A percentile compares a stretch with the other conserved stretches of the same genome.
Evolutionary conservation across 1,284 basidiomycete species (phyloP).

Genomic region (Ceratobasidium sp.): DNA sequence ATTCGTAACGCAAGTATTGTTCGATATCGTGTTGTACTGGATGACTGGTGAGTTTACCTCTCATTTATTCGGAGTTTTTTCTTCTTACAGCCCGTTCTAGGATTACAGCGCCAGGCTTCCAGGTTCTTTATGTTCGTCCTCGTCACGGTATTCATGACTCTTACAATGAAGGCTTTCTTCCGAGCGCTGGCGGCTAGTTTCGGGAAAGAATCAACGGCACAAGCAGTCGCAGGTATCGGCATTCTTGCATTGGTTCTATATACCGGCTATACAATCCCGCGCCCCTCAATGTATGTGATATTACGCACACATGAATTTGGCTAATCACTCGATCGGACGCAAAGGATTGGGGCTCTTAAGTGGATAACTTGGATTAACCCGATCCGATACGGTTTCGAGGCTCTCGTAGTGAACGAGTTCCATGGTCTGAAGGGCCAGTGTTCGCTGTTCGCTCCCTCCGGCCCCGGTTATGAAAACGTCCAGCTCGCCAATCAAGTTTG

Average conservation of each 20-base stretch:
- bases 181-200: constrained; percentile 47
- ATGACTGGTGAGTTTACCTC: constrained; percentile 55
- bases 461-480: constrained; percentile 62
- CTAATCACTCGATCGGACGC: neutral
- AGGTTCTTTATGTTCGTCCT: constrained; percentile 47
- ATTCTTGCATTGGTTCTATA: constrained; percentile 52
- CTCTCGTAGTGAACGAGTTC: constrained; percentile 64
- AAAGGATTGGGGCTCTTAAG: constrained; percentile 1
- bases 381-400: constrained; percentile 61
- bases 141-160: constrained; percentile 59
- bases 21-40: constrained; percentile 69
- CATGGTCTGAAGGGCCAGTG: constrained; percentile 56
- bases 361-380: constrained; percentile 50
- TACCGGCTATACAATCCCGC: constrained; percentile 76
- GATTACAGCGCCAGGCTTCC: neutral
- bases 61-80: neutral
- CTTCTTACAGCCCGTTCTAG: neutral
- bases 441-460: constrained; percentile 55
- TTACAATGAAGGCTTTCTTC: constrained; percentile 70
- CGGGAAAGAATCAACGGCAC: constrained; percentile 4
- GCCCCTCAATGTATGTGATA: constrained; percentile 42
- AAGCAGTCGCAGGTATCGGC: neutral
- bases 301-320: neutral
- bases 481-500: constrained; percentile 66
- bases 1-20: constrained; percentile 58